Evolutionary conservation across 78 protist genomes (phyloP).

Genomic region (Planoprotostelium fungivorum): DNA sequence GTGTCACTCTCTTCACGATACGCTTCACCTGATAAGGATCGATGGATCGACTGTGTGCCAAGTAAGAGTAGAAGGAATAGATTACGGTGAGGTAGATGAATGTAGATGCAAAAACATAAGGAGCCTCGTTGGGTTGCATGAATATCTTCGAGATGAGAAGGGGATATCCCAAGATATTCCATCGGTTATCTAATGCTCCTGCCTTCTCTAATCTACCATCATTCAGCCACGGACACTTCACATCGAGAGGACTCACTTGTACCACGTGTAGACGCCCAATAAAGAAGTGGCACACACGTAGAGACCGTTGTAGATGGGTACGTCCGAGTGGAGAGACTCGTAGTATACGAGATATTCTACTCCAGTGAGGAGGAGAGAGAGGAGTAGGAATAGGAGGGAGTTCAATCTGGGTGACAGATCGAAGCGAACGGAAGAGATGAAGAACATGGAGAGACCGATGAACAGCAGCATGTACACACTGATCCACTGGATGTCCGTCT

Average conservation of each 20-base stretch:
- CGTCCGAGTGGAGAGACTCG: neutral
- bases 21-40: no score
- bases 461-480: neutral
- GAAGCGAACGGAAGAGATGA: neutral
- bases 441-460: neutral
- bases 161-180: neutral
- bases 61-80: neutral
- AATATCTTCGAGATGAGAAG: neutral
- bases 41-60: neutral
- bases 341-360: neutral
- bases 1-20: no score
- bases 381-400: neutral
- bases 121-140: neutral
- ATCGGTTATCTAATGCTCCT: neutral
- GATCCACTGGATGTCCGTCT: neutral
- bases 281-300: neutral
- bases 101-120: neutral
- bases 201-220: neutral
- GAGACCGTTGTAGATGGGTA: neutral
- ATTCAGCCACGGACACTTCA: no score
- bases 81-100: neutral
- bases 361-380: neutral
- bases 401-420: neutral
- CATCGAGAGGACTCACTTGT: neutral
- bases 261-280: neutral